Evolutionary conservation across 805 yeast genomes (phyloP).

Genomic region (Myxozyma sirexii): DNA sequence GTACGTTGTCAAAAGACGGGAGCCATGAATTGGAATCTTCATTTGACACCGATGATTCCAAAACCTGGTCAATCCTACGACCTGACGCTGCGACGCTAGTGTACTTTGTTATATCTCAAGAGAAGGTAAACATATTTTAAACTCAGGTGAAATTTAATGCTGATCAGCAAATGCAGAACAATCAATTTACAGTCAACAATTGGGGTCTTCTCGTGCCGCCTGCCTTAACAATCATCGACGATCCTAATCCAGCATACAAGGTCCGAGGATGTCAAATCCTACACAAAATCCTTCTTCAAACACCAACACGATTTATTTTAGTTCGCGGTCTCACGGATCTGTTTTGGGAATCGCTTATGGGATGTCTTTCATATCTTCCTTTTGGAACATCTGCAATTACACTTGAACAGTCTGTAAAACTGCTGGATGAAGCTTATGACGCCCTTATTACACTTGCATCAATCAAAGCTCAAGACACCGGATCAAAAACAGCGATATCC

Average conservation of each 20-base stretch:
- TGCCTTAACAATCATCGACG: constrained; percentile 18
- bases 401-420: constrained; percentile 11
- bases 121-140: neutral
- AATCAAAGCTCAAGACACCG: constrained; percentile 16
- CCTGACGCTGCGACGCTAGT: constrained; percentile 30
- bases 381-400: constrained; percentile 25
- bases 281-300: neutral
- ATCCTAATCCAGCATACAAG: constrained; percentile 17
- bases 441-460: constrained; percentile 14
- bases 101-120: constrained; percentile 4
- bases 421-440: constrained; percentile 14
- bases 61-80: constrained; percentile 13
- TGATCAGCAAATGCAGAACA: neutral
- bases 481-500: constrained; percentile 10
- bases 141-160: neutral
- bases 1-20: constrained; percentile 10
- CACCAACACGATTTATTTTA: constrained; percentile 14
- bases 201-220: constrained; percentile 31
- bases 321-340: constrained; percentile 28
- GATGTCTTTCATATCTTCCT: constrained; percentile 26
- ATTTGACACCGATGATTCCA: constrained; percentile 7
- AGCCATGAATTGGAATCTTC: constrained; percentile 16
- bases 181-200: constrained; percentile 6
- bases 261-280: constrained; percentile 15
- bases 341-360: constrained; percentile 29